These are phyloP conservation scores for Alnus glutinosa DNA, from an alignment of 306 rosid genomes.

Conservation along the genomic window DNA sequence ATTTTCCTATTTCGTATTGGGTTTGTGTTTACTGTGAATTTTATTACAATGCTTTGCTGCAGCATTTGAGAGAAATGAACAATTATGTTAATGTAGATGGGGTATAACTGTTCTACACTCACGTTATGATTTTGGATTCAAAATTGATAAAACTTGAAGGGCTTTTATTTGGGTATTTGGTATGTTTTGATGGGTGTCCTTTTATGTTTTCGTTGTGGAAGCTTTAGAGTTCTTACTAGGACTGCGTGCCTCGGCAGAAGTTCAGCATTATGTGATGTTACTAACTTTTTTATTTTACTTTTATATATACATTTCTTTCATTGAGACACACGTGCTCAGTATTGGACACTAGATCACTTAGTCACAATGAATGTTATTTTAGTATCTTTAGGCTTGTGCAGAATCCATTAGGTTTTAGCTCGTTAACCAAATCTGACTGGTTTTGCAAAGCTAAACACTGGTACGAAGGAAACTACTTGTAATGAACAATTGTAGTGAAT, in stretches of 20 bases:
- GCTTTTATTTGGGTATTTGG: neutral
- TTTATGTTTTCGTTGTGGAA: neutral
- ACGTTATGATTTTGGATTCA: neutral
- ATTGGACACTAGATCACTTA: too few relatives aligned
- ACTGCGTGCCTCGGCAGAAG: neutral
- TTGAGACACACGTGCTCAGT: neutral
- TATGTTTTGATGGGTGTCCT: neutral
- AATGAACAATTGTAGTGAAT: neutral
- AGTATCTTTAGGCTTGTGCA: neutral
- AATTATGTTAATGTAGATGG: neutral
- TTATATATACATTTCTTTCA: neutral
- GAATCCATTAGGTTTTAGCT: neutral
- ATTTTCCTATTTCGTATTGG: neutral
- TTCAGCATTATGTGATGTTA: neutral
- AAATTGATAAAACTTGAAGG: neutral
- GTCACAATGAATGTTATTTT: too few relatives aligned
- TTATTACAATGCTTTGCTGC: neutral
- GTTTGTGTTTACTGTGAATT: too few relatives aligned
- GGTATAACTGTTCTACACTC: neutral
- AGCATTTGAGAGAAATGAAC: neutral
- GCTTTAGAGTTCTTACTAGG: neutral
- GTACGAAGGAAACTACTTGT: neutral
- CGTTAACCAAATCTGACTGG: neutral
- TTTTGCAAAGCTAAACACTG: neutral
- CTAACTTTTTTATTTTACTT: neutral